phyloP scores from a whole-genome alignment of 345 rosid species.

The Combretum micranthum region DNA sequence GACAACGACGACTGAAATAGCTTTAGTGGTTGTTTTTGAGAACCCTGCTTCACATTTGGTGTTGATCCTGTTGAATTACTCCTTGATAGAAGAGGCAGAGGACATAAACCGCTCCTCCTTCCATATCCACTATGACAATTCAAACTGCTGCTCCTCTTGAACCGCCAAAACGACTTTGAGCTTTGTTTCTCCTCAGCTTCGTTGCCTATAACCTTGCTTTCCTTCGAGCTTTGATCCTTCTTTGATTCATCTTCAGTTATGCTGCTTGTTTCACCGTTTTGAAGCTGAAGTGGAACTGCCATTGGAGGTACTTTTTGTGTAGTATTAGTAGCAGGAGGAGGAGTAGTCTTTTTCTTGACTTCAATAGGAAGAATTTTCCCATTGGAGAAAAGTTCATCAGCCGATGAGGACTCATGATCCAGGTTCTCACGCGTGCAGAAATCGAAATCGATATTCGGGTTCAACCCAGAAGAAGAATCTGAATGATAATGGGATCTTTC shows the following conservation, averaged over 20 bases:
- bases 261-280: neutral
- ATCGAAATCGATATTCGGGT: conserved; percentile 16
- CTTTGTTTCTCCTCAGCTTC: conserved; percentile 11
- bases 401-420: conserved; percentile 11
- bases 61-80: conserved; percentile 23
- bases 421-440: conserved; percentile 4
- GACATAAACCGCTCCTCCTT: conserved; percentile 12
- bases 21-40: no score
- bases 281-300: neutral
- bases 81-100: conserved; percentile 23
- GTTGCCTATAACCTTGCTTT: no score
- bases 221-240: neutral
- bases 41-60: neutral
- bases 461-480: conserved; percentile 2
- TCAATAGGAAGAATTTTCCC: conserved; percentile 17
- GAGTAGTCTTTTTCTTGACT: conserved; percentile 13
- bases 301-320: neutral
- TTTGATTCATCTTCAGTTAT: neutral
- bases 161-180: conserved; percentile 19
- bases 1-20: no score
- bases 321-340: neutral
- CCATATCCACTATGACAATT: conserved; percentile 15
- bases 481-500: conserved; percentile 4
- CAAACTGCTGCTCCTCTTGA: conserved; percentile 21
- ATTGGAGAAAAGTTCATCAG: conserved; percentile 22